Evolutionary conservation across 257 asterid genomes (phyloP).

Genomic region (Schizonepeta tenuifolia): DNA sequence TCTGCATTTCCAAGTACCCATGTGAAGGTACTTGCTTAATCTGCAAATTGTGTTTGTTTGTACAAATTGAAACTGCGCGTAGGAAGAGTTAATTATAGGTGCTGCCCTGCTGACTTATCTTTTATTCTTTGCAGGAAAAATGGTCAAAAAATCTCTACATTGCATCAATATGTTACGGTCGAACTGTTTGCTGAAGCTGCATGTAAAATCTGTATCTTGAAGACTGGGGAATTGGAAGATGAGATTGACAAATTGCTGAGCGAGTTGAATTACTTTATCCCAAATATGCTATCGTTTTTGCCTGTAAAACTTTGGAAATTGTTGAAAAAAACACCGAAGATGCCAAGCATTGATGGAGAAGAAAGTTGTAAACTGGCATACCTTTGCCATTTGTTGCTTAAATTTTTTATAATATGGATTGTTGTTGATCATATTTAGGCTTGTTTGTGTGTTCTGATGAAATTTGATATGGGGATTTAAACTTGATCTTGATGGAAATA

Average conservation of each 20-base stretch:
- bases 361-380: not conserved
- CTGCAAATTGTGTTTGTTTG: not conserved
- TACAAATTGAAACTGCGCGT: not conserved
- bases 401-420: constrained; percentile 3
- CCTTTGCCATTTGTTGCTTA: not conserved
- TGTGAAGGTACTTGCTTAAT: constrained; percentile 45
- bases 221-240: constrained; percentile 24
- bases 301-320: constrained; percentile 9
- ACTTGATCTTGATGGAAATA: no score
- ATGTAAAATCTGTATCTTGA: constrained; percentile 27
- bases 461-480: not conserved
- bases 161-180: constrained; percentile 66
- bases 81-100: not conserved
- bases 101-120: constrained; percentile 20
- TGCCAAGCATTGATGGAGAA: not conserved
- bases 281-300: constrained; percentile 6
- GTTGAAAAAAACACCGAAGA: not conserved
- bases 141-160: constrained; percentile 77
- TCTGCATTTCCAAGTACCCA: constrained; percentile 96
- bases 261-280: not conserved
- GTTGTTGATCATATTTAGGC: not conserved
- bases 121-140: constrained; percentile 52
- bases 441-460: not conserved
- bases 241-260: constrained; percentile 19
- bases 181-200: constrained; percentile 62